These are phyloP conservation scores for Exophiala aquamarina DNA, from an alignment of 2,329 filamentous ascomycete species.

Conservation along the genomic window DNA sequence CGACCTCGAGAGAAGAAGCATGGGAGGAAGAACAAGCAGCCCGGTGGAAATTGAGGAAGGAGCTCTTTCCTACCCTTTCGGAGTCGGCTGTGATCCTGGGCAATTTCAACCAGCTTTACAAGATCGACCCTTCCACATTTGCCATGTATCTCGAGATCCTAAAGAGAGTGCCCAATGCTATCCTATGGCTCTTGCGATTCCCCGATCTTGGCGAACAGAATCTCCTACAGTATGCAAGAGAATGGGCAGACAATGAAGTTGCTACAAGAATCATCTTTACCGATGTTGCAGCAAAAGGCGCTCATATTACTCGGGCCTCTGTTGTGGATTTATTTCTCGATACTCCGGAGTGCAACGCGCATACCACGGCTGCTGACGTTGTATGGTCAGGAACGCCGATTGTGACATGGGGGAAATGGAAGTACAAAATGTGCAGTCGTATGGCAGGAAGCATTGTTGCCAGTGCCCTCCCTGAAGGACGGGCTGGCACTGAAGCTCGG, in stretches of 20 bases:
- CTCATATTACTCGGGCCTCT: constrained; percentile 88
- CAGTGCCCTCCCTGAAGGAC: constrained; percentile 75
- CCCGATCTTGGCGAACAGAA: constrained; percentile 90
- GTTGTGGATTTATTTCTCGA: constrained; percentile 95
- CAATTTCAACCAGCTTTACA: constrained; percentile 99
- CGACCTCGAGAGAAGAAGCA: constrained; percentile 61
- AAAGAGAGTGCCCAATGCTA: constrained; percentile 76
- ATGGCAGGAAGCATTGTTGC: constrained; percentile 95
- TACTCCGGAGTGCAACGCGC: constrained; percentile 96
- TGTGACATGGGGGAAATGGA: constrained; percentile 84
- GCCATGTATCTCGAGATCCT: constrained; percentile 93
- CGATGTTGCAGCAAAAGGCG: constrained; percentile 91
- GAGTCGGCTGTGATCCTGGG: constrained; percentile 89
- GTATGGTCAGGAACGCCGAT: constrained; percentile 95
- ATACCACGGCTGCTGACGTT: constrained; percentile 94
- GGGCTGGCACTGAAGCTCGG: constrained; percentile 66
- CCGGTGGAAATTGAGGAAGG: constrained; percentile 89
- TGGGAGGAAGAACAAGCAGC: constrained; percentile 83
- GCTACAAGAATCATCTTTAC: constrained; percentile 89
- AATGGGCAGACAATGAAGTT: constrained; percentile 83
- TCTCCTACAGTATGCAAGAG: constrained; percentile 72
- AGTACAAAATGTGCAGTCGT: constrained; percentile 98
- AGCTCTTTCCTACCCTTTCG: constrained; percentile 78
- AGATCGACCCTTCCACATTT: constrained; percentile 97
- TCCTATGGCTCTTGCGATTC: constrained; percentile 95